phyloP scores from a whole-genome alignment of 495 filamentous ascomycete species.

The Penicillium salamii region DNA sequence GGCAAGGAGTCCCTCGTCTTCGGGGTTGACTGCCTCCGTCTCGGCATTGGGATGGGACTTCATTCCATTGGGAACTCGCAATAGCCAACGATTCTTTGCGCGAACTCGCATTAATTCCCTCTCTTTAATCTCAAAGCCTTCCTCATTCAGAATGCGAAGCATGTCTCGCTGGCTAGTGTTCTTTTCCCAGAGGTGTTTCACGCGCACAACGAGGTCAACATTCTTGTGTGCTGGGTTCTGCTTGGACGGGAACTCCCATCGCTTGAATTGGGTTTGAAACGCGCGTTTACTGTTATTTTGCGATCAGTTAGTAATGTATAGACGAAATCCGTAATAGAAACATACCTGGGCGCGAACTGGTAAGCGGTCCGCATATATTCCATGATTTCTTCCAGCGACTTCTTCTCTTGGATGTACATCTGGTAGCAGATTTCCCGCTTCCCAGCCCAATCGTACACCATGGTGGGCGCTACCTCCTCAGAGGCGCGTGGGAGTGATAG shows the following conservation, averaged over 20 bases:
- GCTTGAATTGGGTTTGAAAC: constrained; percentile 69
- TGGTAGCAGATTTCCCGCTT: constrained; percentile 66
- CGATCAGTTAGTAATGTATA: neutral
- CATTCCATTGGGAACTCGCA: constrained; percentile 59
- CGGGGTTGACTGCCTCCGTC: constrained; percentile 23
- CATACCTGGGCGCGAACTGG: constrained; percentile 65
- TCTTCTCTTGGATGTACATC: constrained; percentile 72
- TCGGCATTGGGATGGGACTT: constrained; percentile 36
- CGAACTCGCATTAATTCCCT: constrained; percentile 66
- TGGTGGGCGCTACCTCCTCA: constrained; percentile 37
- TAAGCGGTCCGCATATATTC: constrained; percentile 57
- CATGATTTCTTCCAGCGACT: constrained; percentile 65
- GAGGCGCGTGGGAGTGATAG: constrained; percentile 27
- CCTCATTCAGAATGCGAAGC: constrained; percentile 62
- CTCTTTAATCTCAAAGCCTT: constrained; percentile 70
- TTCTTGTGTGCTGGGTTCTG: constrained; percentile 69
- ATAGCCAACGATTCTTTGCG: constrained; percentile 59
- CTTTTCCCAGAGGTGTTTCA: constrained; percentile 72
- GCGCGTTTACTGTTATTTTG: constrained; percentile 58
- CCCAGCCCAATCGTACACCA: constrained; percentile 75
- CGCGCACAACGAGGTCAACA: constrained; percentile 57
- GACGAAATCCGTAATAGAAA: neutral
- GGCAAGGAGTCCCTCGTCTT: constrained; percentile 39
- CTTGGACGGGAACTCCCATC: constrained; percentile 76
- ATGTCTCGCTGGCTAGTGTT: constrained; percentile 71